phyloP scores from a whole-genome alignment of 805 yeast species.

The Saccharomycopsis guyanensis region DNA sequence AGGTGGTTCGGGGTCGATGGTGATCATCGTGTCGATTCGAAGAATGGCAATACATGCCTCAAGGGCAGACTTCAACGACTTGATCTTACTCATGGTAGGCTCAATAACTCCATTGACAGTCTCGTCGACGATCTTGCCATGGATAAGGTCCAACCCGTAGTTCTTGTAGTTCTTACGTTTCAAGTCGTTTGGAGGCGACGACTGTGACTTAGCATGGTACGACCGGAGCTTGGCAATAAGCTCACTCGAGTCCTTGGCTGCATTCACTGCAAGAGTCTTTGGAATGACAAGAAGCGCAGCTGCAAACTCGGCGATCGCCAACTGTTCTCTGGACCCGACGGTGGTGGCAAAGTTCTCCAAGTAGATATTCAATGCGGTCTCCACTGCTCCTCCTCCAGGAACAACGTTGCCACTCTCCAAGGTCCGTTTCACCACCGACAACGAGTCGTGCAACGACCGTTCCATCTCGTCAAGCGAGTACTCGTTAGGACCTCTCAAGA shows the following conservation, averaged over 20 bases:
- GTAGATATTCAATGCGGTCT: conserved; percentile 88
- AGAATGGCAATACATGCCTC: conserved; percentile 97
- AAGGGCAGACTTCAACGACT: conserved; percentile 87
- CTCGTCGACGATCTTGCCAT: conserved; percentile 88
- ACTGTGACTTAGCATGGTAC: conserved; percentile 91
- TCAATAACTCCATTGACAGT: conserved; percentile 82
- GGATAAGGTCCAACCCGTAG: conserved; percentile 87
- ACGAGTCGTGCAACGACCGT: conserved; percentile 89
- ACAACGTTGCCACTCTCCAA: conserved; percentile 90
- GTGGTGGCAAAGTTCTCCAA: conserved; percentile 97
- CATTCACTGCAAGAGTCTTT: conserved; percentile 92
- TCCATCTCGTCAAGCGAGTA: conserved; percentile 97
- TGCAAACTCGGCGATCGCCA: conserved; percentile 97
- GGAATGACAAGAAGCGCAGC: conserved; percentile 84
- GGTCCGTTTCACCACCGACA: conserved; percentile 91
- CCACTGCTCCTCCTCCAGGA: conserved; percentile 99
- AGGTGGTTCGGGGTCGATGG: conserved; percentile 91
- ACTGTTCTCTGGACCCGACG: conserved; percentile 93
- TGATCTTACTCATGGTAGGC: conserved; percentile 89
- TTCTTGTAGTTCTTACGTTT: conserved; percentile 82
- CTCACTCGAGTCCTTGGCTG: conserved; percentile 95
- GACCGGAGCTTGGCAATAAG: conserved; percentile 92
- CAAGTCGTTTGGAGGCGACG: conserved; percentile 71
- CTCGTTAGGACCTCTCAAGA: conserved; percentile 93
- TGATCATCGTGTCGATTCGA: conserved; percentile 97